Conservation (phyloP, 1,284 basidiomycete species). For the Golubevia sp. region DNA sequence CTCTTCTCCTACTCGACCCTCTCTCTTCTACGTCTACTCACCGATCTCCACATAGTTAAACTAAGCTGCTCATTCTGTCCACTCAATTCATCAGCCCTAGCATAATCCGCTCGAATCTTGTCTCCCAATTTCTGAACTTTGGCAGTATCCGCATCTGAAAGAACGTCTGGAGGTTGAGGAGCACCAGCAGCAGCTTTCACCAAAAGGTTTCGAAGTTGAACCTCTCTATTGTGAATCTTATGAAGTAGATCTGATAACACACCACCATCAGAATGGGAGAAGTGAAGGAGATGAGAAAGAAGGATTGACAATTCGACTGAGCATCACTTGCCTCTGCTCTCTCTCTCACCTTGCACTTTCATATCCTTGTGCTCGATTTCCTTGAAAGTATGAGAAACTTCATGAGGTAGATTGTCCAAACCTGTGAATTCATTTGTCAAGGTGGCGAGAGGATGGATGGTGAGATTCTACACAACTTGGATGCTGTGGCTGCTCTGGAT, state of each 20-base stretch:
- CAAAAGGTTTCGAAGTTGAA: conserved; percentile 4
- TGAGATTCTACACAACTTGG: not conserved
- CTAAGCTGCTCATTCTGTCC: conserved; percentile 42
- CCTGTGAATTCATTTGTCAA: conserved; percentile 7
- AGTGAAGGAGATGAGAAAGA: not conserved
- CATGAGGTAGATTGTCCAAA: conserved; percentile 53
- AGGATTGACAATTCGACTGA: no score
- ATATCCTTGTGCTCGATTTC: conserved; percentile 58
- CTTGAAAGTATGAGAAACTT: conserved; percentile 52
- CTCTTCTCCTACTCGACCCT: no score
- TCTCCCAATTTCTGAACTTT: conserved; percentile 49
- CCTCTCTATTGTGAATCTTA: not conserved
- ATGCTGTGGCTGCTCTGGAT: not conserved
- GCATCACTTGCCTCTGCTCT: not conserved
- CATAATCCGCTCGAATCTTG: conserved; percentile 44
- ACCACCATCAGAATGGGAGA: not conserved
- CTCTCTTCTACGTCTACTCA: conserved; percentile 2
- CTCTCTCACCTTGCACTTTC: conserved; percentile 50
- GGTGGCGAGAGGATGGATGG: not conserved
- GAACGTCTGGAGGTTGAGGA: conserved; percentile 18
- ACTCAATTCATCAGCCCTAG: conserved; percentile 47
- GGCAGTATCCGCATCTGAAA: conserved; percentile 29
- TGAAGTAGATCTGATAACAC: not conserved
- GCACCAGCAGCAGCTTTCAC: not conserved
- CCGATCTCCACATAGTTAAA: conserved; percentile 35